Evolutionary conservation across 225 moss, liverwort and hornwort genomes (phyloP), one percentile per base, ranked within the genome.

Genomic region (Polytrichum commune): DNA sequence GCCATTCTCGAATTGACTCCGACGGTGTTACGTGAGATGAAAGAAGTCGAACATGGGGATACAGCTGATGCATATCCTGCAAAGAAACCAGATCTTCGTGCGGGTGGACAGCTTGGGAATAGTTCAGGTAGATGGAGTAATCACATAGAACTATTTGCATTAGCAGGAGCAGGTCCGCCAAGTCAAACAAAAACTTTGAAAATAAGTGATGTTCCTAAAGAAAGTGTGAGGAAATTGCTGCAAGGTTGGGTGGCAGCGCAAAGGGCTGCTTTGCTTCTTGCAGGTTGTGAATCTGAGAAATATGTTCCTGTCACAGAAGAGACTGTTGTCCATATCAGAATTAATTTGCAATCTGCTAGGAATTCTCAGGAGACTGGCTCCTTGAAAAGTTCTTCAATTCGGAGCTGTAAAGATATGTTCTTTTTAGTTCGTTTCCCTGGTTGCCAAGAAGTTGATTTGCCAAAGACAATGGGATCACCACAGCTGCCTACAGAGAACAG

Each of bases 161-260:
- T 62, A 23, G 53, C 79, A 53, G 70, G 70, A 56, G 77, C 81
- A 55, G 72, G 54, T 71, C 81, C 67, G 56, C 64, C 27, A 53
- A 69, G 76, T 62, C 54, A 65, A 75, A 53, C 64, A 68, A 69
- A 74, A 70, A 79, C 60, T 23, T 8, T 79, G 70, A 82, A 77
- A 56, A 65, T 67, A 38, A 69, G 55, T 20, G 77, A 80, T 19
- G 79, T 65, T 55, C 64, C 69, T 57, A n/a, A 63, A 46, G 70
- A 69, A 58, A 73, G 38, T 28, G 75, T 80, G 54, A 79, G 29
- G 71, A 75, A 63, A 29, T 69, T 95, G 63, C 74, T 98, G 56
- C 76, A 80, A 65, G 84, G 79, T n/a, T 98, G 98, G 98, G 38
- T 92, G 78, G 83, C 84, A 78, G 91, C 90, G 55, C 95, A 98